These are phyloP conservation scores for Chlorella ohadii DNA, from an alignment of 139 green algal species.

Conservation along the genomic window DNA sequence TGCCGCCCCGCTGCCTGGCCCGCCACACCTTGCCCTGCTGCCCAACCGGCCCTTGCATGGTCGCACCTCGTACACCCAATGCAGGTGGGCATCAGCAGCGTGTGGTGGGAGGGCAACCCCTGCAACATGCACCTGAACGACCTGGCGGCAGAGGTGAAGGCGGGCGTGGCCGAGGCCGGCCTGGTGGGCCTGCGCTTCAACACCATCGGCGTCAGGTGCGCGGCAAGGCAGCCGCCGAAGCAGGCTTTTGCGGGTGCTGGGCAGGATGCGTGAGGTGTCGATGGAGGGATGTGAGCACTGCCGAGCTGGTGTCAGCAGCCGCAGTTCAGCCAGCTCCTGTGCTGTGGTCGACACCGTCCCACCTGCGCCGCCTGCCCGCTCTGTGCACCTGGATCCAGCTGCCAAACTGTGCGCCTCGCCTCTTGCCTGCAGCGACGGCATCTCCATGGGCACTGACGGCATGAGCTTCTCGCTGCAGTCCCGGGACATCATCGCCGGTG, in stretches of 20 bases:
- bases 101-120: conserved; percentile 99
- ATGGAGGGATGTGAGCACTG: too few species aligned
- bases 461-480: conserved; percentile 95
- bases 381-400: too few species aligned
- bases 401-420: too few species aligned
- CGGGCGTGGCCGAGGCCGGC: conserved; percentile 82
- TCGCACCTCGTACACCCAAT: neutral
- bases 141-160: conserved; percentile 92
- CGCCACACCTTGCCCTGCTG: neutral
- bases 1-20: neutral
- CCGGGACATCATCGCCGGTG: conserved; percentile 88
- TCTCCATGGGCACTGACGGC: conserved; percentile 98
- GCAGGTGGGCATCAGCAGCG: conserved; percentile 92
- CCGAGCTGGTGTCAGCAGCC: too few species aligned
- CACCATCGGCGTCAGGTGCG: conserved; percentile 86
- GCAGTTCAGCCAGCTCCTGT: too few species aligned
- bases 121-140: conserved; percentile 99
- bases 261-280: too few species aligned
- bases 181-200: conserved; percentile 96
- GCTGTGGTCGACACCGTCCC: too few species aligned
- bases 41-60: neutral
- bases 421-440: conserved; percentile 81
- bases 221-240: too few species aligned
- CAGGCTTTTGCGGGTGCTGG: too few species aligned
- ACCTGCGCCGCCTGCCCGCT: too few species aligned